These are phyloP conservation scores for Sporothrix inflata DNA, from an alignment of 2,329 filamentous ascomycete species.

Conservation along the genomic window DNA sequence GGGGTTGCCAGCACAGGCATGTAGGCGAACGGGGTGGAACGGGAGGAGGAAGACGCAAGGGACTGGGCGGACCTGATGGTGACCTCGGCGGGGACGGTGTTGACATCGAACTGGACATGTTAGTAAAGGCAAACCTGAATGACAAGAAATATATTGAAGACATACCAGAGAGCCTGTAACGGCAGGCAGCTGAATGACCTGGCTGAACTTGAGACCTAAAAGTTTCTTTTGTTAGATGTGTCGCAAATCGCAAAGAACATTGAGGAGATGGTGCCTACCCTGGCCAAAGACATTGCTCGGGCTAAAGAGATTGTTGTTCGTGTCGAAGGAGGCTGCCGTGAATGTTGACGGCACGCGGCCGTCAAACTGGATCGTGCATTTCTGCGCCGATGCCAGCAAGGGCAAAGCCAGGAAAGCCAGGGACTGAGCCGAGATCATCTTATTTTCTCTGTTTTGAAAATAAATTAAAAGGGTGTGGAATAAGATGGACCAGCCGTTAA, in stretches of 20 bases:
- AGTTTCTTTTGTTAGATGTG: not conserved
- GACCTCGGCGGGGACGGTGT: conserved; percentile 54
- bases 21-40: conserved; percentile 22
- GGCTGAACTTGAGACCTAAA: conserved; percentile 52
- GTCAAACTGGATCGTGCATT: conserved; percentile 50
- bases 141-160: not conserved
- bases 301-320: conserved; percentile 51
- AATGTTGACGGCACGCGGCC: conserved; percentile 49
- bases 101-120: conserved; percentile 48
- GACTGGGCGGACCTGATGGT: conserved; percentile 49
- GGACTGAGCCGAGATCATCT: conserved; percentile 17
- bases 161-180: conserved; percentile 46
- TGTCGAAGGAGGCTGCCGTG: conserved; percentile 47
- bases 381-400: conserved; percentile 37
- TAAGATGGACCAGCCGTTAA: conserved; percentile 26
- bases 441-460: not conserved
- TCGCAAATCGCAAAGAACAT: not conserved
- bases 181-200: conserved; percentile 54
- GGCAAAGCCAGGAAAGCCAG: conserved; percentile 28
- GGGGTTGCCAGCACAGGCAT: conserved; percentile 24
- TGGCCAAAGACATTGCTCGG: conserved; percentile 57
- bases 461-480: not conserved
- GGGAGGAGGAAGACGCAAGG: not conserved
- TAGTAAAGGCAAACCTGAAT: not conserved
- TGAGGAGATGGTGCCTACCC: conserved; percentile 36